Conservation (phyloP, 164 flowering plant genomes). For the Nymphaea thermarum region DNA sequence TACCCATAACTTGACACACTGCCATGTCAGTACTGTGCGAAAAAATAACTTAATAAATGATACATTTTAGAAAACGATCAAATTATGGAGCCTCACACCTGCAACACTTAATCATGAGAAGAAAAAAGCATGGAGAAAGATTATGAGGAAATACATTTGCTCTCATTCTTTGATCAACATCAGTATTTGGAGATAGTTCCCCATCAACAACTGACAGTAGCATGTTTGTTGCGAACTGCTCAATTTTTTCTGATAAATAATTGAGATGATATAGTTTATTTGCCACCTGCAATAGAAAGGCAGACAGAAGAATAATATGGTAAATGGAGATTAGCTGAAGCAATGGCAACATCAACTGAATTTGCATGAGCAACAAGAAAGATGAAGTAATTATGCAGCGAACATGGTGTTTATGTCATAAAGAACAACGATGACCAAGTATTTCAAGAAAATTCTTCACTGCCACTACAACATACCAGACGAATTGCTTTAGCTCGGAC, state of each 20-base stretch:
- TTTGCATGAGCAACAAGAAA: too few relatives aligned
- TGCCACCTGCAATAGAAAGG: constrained; percentile 44
- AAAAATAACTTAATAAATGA: too few relatives aligned
- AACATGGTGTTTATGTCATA: too few relatives aligned
- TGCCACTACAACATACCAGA: constrained; percentile 39
- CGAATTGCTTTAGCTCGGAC: constrained; percentile 85
- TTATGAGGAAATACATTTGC: constrained; percentile 29
- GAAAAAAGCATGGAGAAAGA: too few relatives aligned
- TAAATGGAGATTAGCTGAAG: not conserved
- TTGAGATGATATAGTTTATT: constrained; percentile 73
- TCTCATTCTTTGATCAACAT: constrained; percentile 34
- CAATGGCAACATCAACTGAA: not conserved
- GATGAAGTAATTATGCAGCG: too few relatives aligned
- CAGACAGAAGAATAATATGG: not conserved
- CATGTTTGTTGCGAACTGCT: constrained; percentile 71
- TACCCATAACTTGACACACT: too few relatives aligned
- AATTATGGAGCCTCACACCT: too few relatives aligned
- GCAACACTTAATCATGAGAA: too few relatives aligned
- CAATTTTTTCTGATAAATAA: constrained; percentile 50
- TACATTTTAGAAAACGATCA: too few relatives aligned
- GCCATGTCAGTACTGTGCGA: too few relatives aligned
- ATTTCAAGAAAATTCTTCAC: too few relatives aligned
- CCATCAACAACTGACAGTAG: constrained; percentile 58
- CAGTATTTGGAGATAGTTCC: constrained; percentile 27
- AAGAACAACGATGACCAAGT: too few relatives aligned